Evolutionary conservation across 2,329 filamentous ascomycete genomes (phyloP), one percentile per base, ranked within the genome.

Genomic region (Fusarium liriodendri): DNA sequence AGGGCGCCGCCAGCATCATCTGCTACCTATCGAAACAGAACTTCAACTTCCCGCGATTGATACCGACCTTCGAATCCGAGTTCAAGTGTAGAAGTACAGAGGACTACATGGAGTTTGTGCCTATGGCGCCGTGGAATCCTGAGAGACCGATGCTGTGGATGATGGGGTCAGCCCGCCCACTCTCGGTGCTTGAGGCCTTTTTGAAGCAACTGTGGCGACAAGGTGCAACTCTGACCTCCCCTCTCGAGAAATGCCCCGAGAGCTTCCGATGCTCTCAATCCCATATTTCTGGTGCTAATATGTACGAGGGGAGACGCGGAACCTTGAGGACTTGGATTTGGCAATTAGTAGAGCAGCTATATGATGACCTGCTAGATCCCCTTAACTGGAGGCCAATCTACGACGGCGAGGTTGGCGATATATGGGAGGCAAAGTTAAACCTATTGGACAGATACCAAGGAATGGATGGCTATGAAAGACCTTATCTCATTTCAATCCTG

Each of bases 391-490:
- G 29, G 29, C 20, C 38, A 13, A 7, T 6, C 0, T 47, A 64
- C 4, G 11, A 45, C 1, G 20, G 45, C 1, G 42, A 72, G 13
- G 16, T 66, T 13, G 40, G 32, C 3, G 57, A 73, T 2, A 42
- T 33, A 11, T 45, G 71, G 10, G 47, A 50, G 14, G 14, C 20
- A n/a, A 70, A 72, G 52, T 16, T 74, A 4, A 16, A 40, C 1
- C 7, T 74, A 3, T 13, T 72, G 8, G 10, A 47, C 16, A 45
- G n/a, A 10, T 66, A 72, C 16, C 1, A 54, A 2, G 64, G 55
- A 2, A 27, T 64, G 9, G 16, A 29, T 2, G 25, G 61, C 2
- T 3, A 3, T 1, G 64, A 72, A n/a, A 20, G 9, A 6, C 6
- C 7, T 4, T 2, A 54, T 6, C 35, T 71, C 7, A 5, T 50